Base-by-base conservation (phyloP, 2,329 filamentous ascomycete species). In the Graphiopsis chlorocephala region DNA sequence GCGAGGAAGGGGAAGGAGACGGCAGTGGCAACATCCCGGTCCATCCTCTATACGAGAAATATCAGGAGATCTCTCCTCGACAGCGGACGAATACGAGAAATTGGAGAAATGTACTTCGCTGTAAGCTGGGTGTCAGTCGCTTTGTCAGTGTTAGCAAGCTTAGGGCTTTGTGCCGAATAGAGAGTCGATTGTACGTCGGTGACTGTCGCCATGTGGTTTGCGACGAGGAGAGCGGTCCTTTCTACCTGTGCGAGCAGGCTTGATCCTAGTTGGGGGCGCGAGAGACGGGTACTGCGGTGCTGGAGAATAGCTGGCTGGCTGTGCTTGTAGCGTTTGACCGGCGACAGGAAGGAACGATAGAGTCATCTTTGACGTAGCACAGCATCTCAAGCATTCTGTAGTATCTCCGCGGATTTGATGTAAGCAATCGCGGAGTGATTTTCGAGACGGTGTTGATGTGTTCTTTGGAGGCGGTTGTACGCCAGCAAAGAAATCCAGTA, bases 111-210 rank as follows among this genome's bases (percentile, higher is more conserved):
- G 12, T 17, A 10, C 20, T 25, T 26, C 7, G 4, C 5, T 26
- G 25, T 29, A 23, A 23, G 31, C 57, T 48, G 4, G 38, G 33
- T 10, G 45, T 29, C 42, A 47, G 28, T 25, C 20, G 57, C 57
- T 60, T 60, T 60, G 57, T 60, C 35, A 60, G 38, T 31, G 29
- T 60, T 48, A 60, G 57, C 38, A 47, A 60, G 26, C 57, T 20
- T 48, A 53, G 50, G 26, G 50, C 15, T 31, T 31, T 4, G 45
- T 52, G 48, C 12, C 17, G 48, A 52, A 25, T 28, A 28, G 2
- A 29, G 25, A 28, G 12, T 17, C 15, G 23, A 17, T 28, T 20
- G 17, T 28, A 28, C 48, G 12, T n/a, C 11, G n/a, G 23, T 20
- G n/a, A 20, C n/a, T 20, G 1, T 45, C n/a, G 38, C 23, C 38